A percentile compares a stretch with the other conserved stretches of the same genome.
Evolutionary conservation across 768 basidiomycete genomes (phyloP).

Genomic region (Serendipita sp.): DNA sequence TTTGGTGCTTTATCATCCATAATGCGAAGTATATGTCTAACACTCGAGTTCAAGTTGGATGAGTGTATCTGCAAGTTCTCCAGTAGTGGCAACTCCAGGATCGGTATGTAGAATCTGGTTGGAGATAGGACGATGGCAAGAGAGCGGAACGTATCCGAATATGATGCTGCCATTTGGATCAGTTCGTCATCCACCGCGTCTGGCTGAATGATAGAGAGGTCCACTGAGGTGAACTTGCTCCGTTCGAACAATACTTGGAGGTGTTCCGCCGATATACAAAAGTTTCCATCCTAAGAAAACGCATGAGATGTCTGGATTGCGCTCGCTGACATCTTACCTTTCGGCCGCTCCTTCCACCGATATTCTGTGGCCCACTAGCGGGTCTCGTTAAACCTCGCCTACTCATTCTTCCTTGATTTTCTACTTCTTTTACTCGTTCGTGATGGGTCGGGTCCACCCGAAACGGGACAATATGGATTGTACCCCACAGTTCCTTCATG

Average conservation of each 20-base stretch:
- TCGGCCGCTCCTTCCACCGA: background rate
- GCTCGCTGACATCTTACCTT: background rate
- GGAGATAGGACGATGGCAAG: background rate
- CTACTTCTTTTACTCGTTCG: background rate
- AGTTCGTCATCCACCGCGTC: background rate
- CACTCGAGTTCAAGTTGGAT: background rate
- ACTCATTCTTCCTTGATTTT: background rate
- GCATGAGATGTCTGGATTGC: background rate
- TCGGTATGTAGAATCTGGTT: background rate
- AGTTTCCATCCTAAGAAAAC: background rate
- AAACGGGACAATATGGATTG: background rate
- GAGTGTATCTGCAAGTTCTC: conserved; percentile 5
- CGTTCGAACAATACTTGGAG: background rate
- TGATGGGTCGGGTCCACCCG: background rate
- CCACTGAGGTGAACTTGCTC: background rate
- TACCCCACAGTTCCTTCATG: background rate
- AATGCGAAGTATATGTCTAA: background rate
- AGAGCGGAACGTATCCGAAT: background rate
- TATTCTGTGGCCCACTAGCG: background rate
- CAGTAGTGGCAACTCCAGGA: background rate
- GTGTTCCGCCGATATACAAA: background rate
- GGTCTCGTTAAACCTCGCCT: background rate
- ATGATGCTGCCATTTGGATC: background rate
- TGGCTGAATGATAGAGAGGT: background rate
- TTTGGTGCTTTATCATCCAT: background rate